phyloP scores from a whole-genome alignment of 2,329 filamentous ascomycete genomes.

The Aspergillus quadrilineatus region DNA sequence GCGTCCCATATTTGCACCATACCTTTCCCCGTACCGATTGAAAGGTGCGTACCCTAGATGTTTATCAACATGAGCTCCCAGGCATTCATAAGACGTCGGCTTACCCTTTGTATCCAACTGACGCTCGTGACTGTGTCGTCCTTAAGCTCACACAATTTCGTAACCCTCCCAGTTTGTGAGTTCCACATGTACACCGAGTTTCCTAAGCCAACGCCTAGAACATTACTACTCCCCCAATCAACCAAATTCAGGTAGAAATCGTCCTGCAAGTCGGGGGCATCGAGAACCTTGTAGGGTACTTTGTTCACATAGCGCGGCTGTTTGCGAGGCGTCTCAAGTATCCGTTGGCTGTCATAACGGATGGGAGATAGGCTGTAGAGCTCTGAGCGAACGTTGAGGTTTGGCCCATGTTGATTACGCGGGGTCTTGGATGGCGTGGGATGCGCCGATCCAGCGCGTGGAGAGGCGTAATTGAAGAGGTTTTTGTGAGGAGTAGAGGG shows the following conservation, averaged over 20 bases:
- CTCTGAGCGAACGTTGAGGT: constrained; percentile 84
- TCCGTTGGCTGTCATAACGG: constrained; percentile 86
- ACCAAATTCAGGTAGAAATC: constrained; percentile 98
- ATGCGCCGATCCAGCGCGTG: constrained; percentile 71
- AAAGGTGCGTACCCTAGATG: constrained; percentile 76
- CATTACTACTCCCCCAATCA: constrained; percentile 95
- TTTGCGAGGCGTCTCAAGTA: constrained; percentile 85
- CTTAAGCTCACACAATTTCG: constrained; percentile 86
- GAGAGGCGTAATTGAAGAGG: constrained; percentile 86
- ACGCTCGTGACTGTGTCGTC: constrained; percentile 96
- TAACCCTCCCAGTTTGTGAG: constrained; percentile 83
- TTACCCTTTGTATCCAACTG: constrained; percentile 88
- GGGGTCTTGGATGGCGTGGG: constrained; percentile 87
- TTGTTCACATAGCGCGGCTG: constrained; percentile 90
- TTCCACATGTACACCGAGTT: constrained; percentile 99
- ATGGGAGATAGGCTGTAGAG: constrained; percentile 96
- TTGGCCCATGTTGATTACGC: constrained; percentile 80
- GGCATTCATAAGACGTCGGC: constrained; percentile 17
- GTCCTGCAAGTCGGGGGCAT: constrained; percentile 92
- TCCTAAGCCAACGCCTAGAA: constrained; percentile 87
- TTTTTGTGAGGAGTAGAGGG: constrained; percentile 98
- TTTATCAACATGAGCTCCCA: too few species aligned
- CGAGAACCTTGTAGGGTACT: constrained; percentile 95
- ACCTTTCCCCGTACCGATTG: constrained; percentile 91
- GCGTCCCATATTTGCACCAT: constrained; percentile 98